Conservation (phyloP, 2,329 filamentous ascomycete species). For the Dactylellina leptospora region DNA sequence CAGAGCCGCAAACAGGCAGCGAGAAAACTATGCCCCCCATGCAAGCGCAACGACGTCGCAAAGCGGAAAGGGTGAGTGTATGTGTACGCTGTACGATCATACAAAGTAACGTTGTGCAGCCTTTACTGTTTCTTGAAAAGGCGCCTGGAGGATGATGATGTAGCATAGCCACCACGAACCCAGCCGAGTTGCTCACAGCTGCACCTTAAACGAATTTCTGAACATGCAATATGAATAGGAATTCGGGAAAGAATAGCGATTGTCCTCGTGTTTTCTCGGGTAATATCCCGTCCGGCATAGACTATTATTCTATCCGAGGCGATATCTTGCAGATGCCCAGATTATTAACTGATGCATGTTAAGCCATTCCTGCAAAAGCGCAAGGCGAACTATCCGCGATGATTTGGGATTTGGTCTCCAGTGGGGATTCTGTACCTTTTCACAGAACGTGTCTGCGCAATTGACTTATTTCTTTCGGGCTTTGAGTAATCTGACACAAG, state of each 20-base stretch:
- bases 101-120: no score
- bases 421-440: conserved; percentile 13
- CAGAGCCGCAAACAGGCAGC: conserved; percentile 53
- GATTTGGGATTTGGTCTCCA: conserved; percentile 1
- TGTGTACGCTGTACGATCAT: no score
- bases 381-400: conserved; percentile 32
- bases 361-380: conserved; percentile 39
- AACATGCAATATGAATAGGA: no score
- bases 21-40: neutral
- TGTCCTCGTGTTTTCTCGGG: neutral
- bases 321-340: no score
- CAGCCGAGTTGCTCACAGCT: no score
- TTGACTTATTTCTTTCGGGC: neutral
- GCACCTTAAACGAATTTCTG: no score
- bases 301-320: no score
- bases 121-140: neutral
- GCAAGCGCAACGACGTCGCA: conserved; percentile 3
- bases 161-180: conserved; percentile 13
- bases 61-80: conserved; percentile 21
- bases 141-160: neutral
- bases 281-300: no score
- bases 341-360: no score
- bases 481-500: conserved; percentile 7
- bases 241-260: neutral
- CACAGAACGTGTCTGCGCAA: no score